Percentiles rank a stretch among this genome's conserved stretches.
phyloP scores from a whole-genome alignment of 306 rosid species.

The Quercus mongolica region DNA sequence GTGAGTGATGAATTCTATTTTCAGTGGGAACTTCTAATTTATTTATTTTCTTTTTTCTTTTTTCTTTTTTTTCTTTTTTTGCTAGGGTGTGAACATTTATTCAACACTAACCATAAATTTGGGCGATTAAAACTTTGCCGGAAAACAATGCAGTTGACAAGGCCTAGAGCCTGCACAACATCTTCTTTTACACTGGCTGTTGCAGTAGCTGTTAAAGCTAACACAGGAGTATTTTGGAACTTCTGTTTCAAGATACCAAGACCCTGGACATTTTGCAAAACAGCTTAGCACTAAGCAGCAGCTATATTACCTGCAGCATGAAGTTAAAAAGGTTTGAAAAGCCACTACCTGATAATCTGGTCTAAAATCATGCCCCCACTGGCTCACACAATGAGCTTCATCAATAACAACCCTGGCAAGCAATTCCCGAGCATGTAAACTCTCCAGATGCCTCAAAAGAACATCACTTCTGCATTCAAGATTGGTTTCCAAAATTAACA shows the following conservation, averaged over 20 bases:
- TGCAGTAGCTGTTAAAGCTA: slow-evolving; percentile 98
- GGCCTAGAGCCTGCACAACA: slow-evolving; percentile 98
- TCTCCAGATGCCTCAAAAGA: slow-evolving; percentile 80
- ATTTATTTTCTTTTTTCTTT: too few relatives aligned
- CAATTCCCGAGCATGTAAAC: slow-evolving; percentile 75
- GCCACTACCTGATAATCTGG: slow-evolving; percentile 93
- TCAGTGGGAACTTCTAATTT: background rate
- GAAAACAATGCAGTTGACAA: slow-evolving; percentile 82
- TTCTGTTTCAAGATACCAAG: slow-evolving; percentile 97
- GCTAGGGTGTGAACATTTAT: slow-evolving; percentile 3
- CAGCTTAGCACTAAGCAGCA: slow-evolving; percentile 11
- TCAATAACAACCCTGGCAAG: slow-evolving; percentile 95
- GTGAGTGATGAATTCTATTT: slow-evolving; percentile 15
- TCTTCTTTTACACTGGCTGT: slow-evolving; percentile 99
- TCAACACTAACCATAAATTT: slow-evolving; percentile 64
- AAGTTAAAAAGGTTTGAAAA: slow-evolving; percentile 16
- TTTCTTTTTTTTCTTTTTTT: too few relatives aligned
- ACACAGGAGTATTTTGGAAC: slow-evolving; percentile 87
- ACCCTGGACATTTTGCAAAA: slow-evolving; percentile 52
- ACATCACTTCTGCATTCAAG: slow-evolving; percentile 72
- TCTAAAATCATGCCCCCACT: slow-evolving; percentile 99
- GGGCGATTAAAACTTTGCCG: slow-evolving; percentile 99
- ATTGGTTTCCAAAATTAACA: slow-evolving; percentile 15
- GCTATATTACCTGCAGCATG: background rate
- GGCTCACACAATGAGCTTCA: slow-evolving; percentile 99